Evolutionary conservation across 2,329 filamentous ascomycete species (phyloP), one percentile per base, ranked within the genome.

Genomic region (Epichloe scottii): DNA sequence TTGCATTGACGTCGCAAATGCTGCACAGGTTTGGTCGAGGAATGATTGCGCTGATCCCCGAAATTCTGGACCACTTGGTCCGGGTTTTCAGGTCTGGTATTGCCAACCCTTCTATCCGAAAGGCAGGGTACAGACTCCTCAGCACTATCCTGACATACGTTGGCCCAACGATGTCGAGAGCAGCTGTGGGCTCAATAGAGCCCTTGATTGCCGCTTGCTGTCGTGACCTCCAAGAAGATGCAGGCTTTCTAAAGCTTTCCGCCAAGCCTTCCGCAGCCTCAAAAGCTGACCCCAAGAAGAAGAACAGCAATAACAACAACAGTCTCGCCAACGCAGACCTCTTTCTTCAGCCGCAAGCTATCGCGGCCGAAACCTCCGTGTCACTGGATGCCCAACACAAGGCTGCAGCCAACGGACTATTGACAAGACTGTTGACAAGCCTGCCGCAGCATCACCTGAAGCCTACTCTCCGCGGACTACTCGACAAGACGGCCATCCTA

Each of bases 401-500:
- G 45, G 60, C 65, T 11, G 75, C 84, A 10, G 86, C 88, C 1
- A 68, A 70, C 12, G 57, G 62, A 6, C 74, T 96, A 15, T 73
- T 96, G 12, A 72, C 79, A 4, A 59, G 72, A 5, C 66, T 87
- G 1, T 72, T 94, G 19, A 75, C 75, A 17, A 73, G 74, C 52
- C 67, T 93, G 3, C 81, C 84, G 1, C 79, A 85, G 51, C 73
- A 80, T 47, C 74, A 81, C 61, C 68, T 95, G 38, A 78, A 85
- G n/a, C 79, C 84, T 8, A 79, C 85, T 2, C 63, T 88, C 19
- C 83, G 91, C 49, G 78, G 82, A 11, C 79, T 88, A 46, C 74
- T 95, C 55, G 89, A 96, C 61, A 85, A 87, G 56, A 87, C 87
- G 3, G 85, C 88, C 19, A 84, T 95, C 51, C 69, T 95, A 21